Conservation (phyloP, 306 rosid genomes). For the Cucumis cinereus region DNA sequence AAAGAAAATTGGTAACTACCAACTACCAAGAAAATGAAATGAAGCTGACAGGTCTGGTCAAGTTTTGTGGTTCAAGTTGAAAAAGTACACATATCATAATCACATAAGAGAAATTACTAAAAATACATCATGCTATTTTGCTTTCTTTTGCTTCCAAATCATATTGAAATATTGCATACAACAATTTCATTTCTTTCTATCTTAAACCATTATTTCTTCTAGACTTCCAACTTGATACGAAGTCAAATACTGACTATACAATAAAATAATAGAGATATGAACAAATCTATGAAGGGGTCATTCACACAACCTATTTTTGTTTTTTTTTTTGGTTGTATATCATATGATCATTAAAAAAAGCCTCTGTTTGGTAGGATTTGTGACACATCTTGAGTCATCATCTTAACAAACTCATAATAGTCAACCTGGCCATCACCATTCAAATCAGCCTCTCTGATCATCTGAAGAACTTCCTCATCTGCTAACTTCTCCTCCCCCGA, state of each 20-base stretch:
- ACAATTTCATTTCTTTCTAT: background rate
- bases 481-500: constrained; percentile 66
- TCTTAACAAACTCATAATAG: constrained; percentile 63
- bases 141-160: background rate
- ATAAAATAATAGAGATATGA: background rate
- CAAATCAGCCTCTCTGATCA: constrained; percentile 82
- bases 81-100: background rate
- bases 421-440: constrained; percentile 87
- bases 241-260: background rate
- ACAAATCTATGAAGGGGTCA: background rate
- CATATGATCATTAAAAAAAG: background rate
- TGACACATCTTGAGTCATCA: constrained; percentile 27
- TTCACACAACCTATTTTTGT: background rate
- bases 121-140: background rate
- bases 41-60: background rate
- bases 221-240: background rate
- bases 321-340: background rate
- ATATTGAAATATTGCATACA: background rate
- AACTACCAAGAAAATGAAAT: background rate
- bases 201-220: background rate
- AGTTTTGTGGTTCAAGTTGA: background rate
- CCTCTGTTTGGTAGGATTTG: background rate
- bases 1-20: background rate
- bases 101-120: background rate
- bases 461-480: constrained; percentile 69